These are phyloP conservation scores for Fusarium pseudocircinatum DNA, from an alignment of 2,329 filamentous ascomycete species.

Conservation along the genomic window DNA sequence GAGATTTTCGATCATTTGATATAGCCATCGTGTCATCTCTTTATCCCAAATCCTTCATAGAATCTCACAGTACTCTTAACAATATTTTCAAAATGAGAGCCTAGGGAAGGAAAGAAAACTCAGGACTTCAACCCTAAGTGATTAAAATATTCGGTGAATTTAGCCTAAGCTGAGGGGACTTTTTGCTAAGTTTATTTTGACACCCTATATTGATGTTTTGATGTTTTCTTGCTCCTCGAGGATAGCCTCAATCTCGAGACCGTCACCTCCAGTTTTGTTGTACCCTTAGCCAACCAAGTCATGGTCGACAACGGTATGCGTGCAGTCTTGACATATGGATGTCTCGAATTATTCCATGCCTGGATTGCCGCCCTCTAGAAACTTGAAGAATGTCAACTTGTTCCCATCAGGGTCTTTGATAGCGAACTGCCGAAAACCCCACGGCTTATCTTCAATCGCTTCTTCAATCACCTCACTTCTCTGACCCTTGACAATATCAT, in stretches of 20 bases:
- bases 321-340: background rate
- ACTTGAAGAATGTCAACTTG: constrained; percentile 31
- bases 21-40: too few species aligned
- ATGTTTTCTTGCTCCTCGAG: background rate
- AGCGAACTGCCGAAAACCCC: constrained; percentile 30
- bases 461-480: constrained; percentile 13
- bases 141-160: too few species aligned
- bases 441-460: constrained; percentile 19
- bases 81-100: too few species aligned
- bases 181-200: background rate
- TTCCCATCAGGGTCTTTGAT: constrained; percentile 27
- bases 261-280: background rate
- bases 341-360: background rate
- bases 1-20: background rate
- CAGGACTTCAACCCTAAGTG: background rate
- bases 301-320: background rate
- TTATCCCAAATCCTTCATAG: background rate
- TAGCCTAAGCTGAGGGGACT: too few species aligned
- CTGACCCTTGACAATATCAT: constrained; percentile 11
- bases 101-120: background rate
- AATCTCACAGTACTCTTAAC: background rate
- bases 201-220: background rate
- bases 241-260: background rate
- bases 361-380: constrained; percentile 25
- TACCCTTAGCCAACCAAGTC: background rate